Evolutionary conservation across 2,329 filamentous ascomycete genomes (phyloP).

Genomic region (Aspergillus sclerotialis): DNA sequence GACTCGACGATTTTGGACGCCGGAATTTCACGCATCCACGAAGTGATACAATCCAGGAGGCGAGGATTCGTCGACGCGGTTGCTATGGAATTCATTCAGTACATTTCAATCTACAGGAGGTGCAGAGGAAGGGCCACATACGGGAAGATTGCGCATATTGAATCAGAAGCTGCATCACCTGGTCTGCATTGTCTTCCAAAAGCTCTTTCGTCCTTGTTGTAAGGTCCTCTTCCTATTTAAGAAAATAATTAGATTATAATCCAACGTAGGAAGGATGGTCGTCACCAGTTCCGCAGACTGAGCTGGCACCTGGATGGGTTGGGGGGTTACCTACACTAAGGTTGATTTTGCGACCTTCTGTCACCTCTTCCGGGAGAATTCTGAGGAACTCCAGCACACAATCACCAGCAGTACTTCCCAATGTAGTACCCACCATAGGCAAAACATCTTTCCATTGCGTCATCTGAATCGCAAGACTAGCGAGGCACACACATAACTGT

Average conservation of each 20-base stretch:
- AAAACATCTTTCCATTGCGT: constrained; percentile 91
- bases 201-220: constrained; percentile 77
- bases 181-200: constrained; percentile 79
- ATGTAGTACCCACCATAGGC: constrained; percentile 67
- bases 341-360: constrained; percentile 98
- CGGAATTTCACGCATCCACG: constrained; percentile 91
- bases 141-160: constrained; percentile 89
- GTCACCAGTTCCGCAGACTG: too few relatives aligned
- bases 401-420: constrained; percentile 65
- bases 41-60: constrained; percentile 90
- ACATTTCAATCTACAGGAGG: constrained; percentile 1
- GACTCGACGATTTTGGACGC: constrained; percentile 77
- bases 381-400: constrained; percentile 93
- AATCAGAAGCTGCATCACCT: constrained; percentile 79
- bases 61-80: constrained; percentile 78
- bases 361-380: constrained; percentile 97
- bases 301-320: constrained; percentile 8
- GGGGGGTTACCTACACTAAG: constrained; percentile 71
- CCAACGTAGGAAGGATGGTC: too few relatives aligned
- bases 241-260: constrained; percentile 42
- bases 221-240: constrained; percentile 98
- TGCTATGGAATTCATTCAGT: constrained; percentile 42
- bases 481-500: constrained; percentile 90
- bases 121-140: constrained; percentile 36
- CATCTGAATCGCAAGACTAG: constrained; percentile 94